Evolutionary conservation across 2,329 filamentous ascomycete species (phyloP).

Genomic region (Aspergillus arachidicola): DNA sequence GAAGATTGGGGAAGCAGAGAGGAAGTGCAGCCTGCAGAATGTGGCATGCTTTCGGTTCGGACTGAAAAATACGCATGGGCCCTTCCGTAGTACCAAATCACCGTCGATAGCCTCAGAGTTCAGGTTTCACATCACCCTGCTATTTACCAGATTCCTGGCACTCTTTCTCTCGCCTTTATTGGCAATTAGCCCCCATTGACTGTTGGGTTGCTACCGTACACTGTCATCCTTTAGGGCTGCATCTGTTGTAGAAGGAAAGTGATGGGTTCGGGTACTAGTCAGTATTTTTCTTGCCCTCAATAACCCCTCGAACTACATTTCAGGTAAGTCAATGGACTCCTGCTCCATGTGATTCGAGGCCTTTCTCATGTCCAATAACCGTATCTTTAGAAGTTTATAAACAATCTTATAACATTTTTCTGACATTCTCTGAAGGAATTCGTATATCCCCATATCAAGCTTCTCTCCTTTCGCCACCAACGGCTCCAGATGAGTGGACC

Average conservation of each 20-base stretch:
- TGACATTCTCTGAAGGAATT: slow-evolving; percentile 14
- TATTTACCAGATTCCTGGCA: neutral
- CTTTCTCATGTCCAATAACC: neutral
- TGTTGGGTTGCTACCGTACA: neutral
- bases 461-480: slow-evolving; percentile 14
- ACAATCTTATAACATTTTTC: slow-evolving; percentile 3
- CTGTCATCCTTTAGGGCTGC: neutral
- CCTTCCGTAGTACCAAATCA: neutral
- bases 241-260: neutral
- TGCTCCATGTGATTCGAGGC: neutral
- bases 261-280: slow-evolving; percentile 6
- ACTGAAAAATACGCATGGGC: slow-evolving; percentile 18
- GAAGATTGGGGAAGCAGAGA: neutral
- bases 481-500: slow-evolving; percentile 24
- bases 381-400: neutral
- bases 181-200: neutral
- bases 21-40: slow-evolving; percentile 5
- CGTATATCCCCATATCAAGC: slow-evolving; percentile 18
- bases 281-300: neutral
- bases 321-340: slow-evolving; percentile 13
- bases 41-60: slow-evolving; percentile 1
- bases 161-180: neutral
- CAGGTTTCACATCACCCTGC: neutral
- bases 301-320: slow-evolving; percentile 8
- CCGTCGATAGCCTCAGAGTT: neutral